These are phyloP conservation scores for Irpex rosettiformis DNA, from an alignment of 1,284 basidiomycete species.

Conservation along the genomic window DNA sequence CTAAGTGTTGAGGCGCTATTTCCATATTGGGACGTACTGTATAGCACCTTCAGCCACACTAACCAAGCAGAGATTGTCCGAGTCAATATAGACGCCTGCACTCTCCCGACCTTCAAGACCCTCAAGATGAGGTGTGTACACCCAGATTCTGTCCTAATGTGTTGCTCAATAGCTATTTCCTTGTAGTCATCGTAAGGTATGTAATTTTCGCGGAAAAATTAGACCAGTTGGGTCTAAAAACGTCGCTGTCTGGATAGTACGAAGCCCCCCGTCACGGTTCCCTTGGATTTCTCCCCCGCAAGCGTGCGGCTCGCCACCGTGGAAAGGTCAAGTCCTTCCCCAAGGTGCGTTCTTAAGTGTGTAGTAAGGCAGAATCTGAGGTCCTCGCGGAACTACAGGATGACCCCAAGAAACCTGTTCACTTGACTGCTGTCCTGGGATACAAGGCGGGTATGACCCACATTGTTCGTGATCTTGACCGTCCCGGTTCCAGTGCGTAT, in stretches of 20 bases:
- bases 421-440: slow-evolving; percentile 97
- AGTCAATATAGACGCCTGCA: slow-evolving; percentile 19
- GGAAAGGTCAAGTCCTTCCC: slow-evolving; percentile 99
- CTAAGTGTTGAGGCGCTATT: background rate
- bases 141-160: slow-evolving; percentile 2
- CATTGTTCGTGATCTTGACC: slow-evolving; percentile 98
- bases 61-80: slow-evolving; percentile 10
- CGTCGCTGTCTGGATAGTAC: slow-evolving; percentile 51
- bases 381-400: slow-evolving; percentile 55
- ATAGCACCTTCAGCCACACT: slow-evolving; percentile 35
- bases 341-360: slow-evolving; percentile 52
- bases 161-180: slow-evolving; percentile 10
- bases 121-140: slow-evolving; percentile 38
- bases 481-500: slow-evolving; percentile 91
- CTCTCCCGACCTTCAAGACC: slow-evolving; percentile 30
- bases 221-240: slow-evolving; percentile 7
- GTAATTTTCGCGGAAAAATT: slow-evolving; percentile 16
- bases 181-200: slow-evolving; percentile 40
- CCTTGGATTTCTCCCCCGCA: slow-evolving; percentile 90
- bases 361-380: slow-evolving; percentile 6
- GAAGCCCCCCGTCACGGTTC: slow-evolving; percentile 96
- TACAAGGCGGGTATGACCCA: slow-evolving; percentile 99
- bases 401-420: slow-evolving; percentile 99
- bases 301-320: slow-evolving; percentile 93
- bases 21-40: slow-evolving; percentile 25